These are phyloP conservation scores for Amniculicola lignicola DNA, from an alignment of 495 filamentous ascomycete species.

Conservation along the genomic window DNA sequence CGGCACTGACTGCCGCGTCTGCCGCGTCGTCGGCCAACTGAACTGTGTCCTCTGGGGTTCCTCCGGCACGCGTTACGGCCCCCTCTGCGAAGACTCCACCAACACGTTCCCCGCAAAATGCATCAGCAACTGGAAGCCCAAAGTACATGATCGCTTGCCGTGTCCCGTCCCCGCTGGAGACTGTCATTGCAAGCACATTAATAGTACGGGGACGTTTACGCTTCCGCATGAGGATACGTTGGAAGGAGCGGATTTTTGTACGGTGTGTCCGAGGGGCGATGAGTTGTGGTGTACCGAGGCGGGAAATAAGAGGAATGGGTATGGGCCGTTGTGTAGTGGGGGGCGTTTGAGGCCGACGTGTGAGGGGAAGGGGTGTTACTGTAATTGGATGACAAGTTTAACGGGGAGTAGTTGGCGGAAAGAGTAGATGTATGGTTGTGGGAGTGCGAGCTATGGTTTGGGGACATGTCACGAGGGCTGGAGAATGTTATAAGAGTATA, in stretches of 20 bases:
- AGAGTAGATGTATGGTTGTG: too few relatives aligned
- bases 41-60: constrained; percentile 18
- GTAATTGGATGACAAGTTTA: constrained; percentile 24
- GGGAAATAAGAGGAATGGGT: constrained; percentile 20
- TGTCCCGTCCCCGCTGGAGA: constrained; percentile 15
- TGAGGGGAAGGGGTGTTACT: constrained; percentile 13
- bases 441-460: too few relatives aligned
- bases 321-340: constrained; percentile 18
- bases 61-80: constrained; percentile 8
- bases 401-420: too few relatives aligned
- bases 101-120: neutral
- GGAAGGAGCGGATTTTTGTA: too few relatives aligned
- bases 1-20: constrained; percentile 19
- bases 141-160: constrained; percentile 5
- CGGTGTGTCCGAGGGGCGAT: neutral
- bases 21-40: constrained; percentile 3
- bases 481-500: too few relatives aligned
- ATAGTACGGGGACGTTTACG: neutral
- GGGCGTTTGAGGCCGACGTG: neutral
- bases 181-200: constrained; percentile 3
- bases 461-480: too few relatives aligned
- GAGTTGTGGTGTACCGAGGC: constrained; percentile 7
- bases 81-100: constrained; percentile 4
- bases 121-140: constrained; percentile 12
- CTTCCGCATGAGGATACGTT: constrained; percentile 14